Evolutionary conservation across 805 yeast species (phyloP).

Genomic region (Saccharomycopsis fibuligera): DNA sequence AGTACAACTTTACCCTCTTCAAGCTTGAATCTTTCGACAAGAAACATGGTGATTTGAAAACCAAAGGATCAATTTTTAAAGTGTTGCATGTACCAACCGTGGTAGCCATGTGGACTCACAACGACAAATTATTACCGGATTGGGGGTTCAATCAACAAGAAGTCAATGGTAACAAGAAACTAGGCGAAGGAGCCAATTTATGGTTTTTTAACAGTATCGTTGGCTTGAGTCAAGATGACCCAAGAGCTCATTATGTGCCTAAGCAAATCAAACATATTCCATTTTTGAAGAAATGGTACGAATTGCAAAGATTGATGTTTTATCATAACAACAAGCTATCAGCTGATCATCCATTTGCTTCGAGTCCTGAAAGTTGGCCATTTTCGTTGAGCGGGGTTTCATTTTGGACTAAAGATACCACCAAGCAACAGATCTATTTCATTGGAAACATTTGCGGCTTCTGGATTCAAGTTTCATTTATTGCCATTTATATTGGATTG

Average conservation of each 20-base stretch:
- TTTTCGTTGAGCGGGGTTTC: conserved; percentile 84
- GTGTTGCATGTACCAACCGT: conserved; percentile 78
- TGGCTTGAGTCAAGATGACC: conserved; percentile 45
- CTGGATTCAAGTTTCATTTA: conserved; percentile 69
- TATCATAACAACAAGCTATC: conserved; percentile 83
- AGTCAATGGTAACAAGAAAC: conserved; percentile 88
- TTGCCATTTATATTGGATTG: conserved; percentile 59
- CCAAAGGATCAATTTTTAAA: conserved; percentile 64
- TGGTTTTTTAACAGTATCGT: conserved; percentile 76
- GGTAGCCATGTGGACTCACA: conserved; percentile 92
- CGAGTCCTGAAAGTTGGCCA: conserved; percentile 91
- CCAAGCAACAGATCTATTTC: conserved; percentile 74
- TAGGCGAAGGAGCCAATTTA: conserved; percentile 55
- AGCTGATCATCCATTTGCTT: conserved; percentile 91
- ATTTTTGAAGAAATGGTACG: conserved; percentile 83
- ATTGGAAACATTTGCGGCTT: conserved; percentile 88
- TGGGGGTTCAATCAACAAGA: conserved; percentile 94
- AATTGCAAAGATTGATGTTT: conserved; percentile 84
- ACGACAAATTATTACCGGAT: conserved; percentile 78
- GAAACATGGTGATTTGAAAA: conserved; percentile 47
- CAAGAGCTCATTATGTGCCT: conserved; percentile 58
- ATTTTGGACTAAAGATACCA: conserved; percentile 74
- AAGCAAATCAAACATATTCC: conserved; percentile 57
- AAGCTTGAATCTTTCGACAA: conserved; percentile 58
- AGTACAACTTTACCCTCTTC: conserved; percentile 73